A percentile compares a stretch with the other conserved stretches of the same genome.
phyloP scores from a whole-genome alignment of 169 alveolate genomes.

The Cryptosporidium andersoni region DNA sequence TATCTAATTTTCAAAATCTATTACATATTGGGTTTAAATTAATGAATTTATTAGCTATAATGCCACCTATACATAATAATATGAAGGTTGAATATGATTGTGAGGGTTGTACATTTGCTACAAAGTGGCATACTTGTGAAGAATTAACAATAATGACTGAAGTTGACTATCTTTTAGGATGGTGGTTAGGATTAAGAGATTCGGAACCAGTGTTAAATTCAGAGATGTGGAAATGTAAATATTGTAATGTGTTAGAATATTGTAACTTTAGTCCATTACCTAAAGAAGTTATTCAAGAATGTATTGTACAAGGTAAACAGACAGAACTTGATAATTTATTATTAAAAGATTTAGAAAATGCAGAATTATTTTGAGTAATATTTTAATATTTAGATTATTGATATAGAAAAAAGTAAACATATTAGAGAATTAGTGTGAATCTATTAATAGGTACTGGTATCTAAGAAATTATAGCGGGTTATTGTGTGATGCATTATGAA shows the following conservation, averaged over 20 bases:
- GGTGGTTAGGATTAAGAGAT: conserved; percentile 63
- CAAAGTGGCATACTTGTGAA: conserved; percentile 51
- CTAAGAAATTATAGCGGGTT: too few relatives aligned
- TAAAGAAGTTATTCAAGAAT: conserved; percentile 20
- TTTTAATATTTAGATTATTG: background rate
- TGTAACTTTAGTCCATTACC: conserved; percentile 48
- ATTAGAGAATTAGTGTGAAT: too few relatives aligned
- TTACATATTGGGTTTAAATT: conserved; percentile 28
- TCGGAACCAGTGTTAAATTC: conserved; percentile 35
- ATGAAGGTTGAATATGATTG: conserved; percentile 69
- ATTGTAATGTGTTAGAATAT: conserved; percentile 54
- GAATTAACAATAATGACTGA: conserved; percentile 29
- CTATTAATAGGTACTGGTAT: too few relatives aligned
- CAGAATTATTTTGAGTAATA: background rate
- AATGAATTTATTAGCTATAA: conserved; percentile 12
- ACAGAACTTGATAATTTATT: conserved; percentile 30
- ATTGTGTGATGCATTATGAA: too few relatives aligned
- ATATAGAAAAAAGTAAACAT: too few relatives aligned
- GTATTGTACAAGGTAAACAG: conserved; percentile 25
- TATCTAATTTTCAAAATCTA: background rate
- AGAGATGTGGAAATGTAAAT: conserved; percentile 61
- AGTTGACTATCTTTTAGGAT: conserved; percentile 35
- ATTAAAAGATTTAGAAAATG: conserved; percentile 35
- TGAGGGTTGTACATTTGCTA: conserved; percentile 59
- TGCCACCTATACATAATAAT: conserved; percentile 39